Conservation (phyloP, 1,284 basidiomycete genomes). For the Moesziomyces sp. region DNA sequence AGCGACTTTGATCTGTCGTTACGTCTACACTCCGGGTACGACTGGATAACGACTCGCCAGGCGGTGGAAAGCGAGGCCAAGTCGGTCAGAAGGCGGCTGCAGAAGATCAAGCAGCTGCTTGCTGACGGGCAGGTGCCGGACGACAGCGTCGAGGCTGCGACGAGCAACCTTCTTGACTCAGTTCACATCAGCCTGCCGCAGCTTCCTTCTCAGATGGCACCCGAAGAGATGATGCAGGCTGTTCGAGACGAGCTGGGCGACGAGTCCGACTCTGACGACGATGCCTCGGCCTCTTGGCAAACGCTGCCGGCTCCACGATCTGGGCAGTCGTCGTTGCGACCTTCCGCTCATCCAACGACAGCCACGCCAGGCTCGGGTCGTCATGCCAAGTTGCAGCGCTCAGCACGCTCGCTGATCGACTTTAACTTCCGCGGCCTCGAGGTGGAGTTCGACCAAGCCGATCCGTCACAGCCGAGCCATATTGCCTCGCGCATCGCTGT, state of each 20-base stretch:
- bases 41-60: constrained; percentile 86
- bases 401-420: constrained; percentile 83
- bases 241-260: constrained; percentile 86
- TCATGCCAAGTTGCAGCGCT: constrained; percentile 76
- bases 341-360: background rate
- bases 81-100: constrained; percentile 83
- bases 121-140: constrained; percentile 90
- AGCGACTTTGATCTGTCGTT: constrained; percentile 49
- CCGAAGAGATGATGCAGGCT: constrained; percentile 79
- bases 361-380: background rate
- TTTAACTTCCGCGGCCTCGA: constrained; percentile 78
- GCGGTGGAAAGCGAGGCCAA: constrained; percentile 88
- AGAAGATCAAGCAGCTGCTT: constrained; percentile 92
- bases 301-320: constrained; percentile 28
- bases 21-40: constrained; percentile 74
- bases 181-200: constrained; percentile 72
- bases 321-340: constrained; percentile 1
- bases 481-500: constrained; percentile 50
- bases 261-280: constrained; percentile 38
- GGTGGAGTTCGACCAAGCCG: constrained; percentile 68
- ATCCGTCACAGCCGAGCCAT: constrained; percentile 20
- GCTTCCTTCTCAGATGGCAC: constrained; percentile 45
- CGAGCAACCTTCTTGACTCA: constrained; percentile 87
- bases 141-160: constrained; percentile 80
- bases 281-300: constrained; percentile 53